These are phyloP conservation scores for Ampelocalamus luodianensis DNA, from an alignment of 176 grass and related monocot genomes.

Conservation along the genomic window DNA sequence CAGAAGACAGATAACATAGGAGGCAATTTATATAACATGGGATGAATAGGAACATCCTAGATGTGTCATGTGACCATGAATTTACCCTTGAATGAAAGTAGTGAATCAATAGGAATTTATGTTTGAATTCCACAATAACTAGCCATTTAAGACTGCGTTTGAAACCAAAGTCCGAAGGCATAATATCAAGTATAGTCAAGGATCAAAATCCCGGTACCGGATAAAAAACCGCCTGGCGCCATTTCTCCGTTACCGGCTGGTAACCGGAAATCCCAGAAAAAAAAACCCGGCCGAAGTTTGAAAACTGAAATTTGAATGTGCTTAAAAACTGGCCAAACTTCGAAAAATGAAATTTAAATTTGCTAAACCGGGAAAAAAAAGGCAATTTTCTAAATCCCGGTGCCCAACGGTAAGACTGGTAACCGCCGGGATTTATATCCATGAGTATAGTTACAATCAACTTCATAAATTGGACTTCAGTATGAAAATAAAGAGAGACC, in stretches of 20 bases:
- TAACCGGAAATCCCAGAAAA: no score
- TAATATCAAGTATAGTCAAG: neutral
- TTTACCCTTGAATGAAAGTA: slow-evolving; percentile 31
- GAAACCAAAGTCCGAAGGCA: slow-evolving; percentile 26
- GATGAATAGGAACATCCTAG: slow-evolving; percentile 10
- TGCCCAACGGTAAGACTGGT: no score
- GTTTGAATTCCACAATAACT: neutral
- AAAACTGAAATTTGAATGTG: no score
- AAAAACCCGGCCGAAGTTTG: no score
- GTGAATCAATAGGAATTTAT: neutral
- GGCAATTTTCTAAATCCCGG: no score
- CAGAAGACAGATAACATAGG: neutral
- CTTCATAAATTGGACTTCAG: slow-evolving; percentile 30
- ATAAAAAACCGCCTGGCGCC: no score
- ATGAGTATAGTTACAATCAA: neutral
- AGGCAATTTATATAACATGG: slow-evolving; percentile 1
- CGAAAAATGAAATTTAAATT: no score
- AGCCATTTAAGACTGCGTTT: slow-evolving; percentile 26
- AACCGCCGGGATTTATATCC: no score
- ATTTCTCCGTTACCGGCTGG: no score
- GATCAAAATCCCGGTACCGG: no score
- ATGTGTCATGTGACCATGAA: slow-evolving; percentile 30
- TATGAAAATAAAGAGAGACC: slow-evolving; percentile 37
- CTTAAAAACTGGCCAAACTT: no score
- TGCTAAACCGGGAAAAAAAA: no score